Base-by-base conservation (phyloP, 1,284 basidiomycete species). In the Vanrija sp. region DNA sequence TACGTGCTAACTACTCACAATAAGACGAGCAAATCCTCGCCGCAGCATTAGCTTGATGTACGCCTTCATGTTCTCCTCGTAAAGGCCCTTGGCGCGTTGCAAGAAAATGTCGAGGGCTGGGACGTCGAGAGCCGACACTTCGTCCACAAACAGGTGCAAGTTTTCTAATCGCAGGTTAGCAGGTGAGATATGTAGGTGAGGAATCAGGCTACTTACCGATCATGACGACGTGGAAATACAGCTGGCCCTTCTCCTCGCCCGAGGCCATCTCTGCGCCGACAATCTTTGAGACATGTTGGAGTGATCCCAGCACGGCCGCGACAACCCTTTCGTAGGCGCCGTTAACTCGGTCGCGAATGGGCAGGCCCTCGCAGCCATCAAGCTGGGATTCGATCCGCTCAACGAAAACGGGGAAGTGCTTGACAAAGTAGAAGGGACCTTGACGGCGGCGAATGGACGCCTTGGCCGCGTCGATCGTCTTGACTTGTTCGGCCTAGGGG, bases 161-260 rank as follows among this genome's bases (percentile, higher is more conserved):
- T 98, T 98, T 74, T 97, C 95, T 96, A 66, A 31, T 31, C 31
- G 31, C 31, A 4, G 12, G 12, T 31, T 15, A 20, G 42, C 18
- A 18, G 18, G 5, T 37, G 25, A 19, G 49, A 36, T 59, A 19
- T 37, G 6, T 20, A 50, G 37, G 53, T 18, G 10, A 41, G 10
- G 20, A 46, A 50, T 12, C 35, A n/a, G 35, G 9, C 27, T n/a
- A 79, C 86, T 65, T 62, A 92, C 92, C 92, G 56, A 98, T 90
- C 61, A 98, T 81, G 65, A 97, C 87, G 62, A 98, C 90, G 68
- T 96, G 89, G 66, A 94, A 96, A 72, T 98, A 97, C 50, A 98
- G 80, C 69, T 95, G 90, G 1, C 92, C 92, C 75, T 98, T 98
- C 75, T 95, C 95, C 66, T 96, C 93, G 0, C 84, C 86, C 20